phyloP scores from a whole-genome alignment of 306 rosid species.

The Luffa acutangula region DNA sequence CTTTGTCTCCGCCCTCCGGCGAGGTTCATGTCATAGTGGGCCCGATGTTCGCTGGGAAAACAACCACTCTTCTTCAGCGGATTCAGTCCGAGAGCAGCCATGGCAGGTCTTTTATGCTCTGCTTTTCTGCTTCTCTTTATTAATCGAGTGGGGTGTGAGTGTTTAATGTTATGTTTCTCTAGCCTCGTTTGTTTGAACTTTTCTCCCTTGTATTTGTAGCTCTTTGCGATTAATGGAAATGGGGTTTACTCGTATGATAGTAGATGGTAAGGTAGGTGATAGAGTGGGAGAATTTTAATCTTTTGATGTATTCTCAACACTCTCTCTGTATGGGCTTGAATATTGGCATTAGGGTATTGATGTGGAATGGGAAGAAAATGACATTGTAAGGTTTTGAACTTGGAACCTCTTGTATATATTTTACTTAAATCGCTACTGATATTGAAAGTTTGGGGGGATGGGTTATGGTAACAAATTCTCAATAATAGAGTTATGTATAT shows the following conservation, averaged over 20 bases:
- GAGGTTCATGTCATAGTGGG: constrained; percentile 85
- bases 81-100: constrained; percentile 50
- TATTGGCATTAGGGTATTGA: background rate
- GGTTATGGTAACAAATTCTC: background rate
- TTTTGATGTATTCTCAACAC: background rate
- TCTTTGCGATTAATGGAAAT: background rate
- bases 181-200: background rate
- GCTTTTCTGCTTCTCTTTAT: background rate
- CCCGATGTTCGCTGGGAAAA: constrained; percentile 92
- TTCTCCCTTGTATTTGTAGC: background rate
- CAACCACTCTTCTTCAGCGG: constrained; percentile 70
- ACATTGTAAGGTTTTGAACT: background rate
- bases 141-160: background rate
- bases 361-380: background rate
- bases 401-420: background rate
- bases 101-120: constrained; percentile 46
- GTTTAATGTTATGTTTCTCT: background rate
- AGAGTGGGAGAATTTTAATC: background rate
- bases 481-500: background rate
- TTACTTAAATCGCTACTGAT: too few species aligned
- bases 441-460: background rate
- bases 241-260: background rate
- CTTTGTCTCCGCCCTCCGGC: constrained; percentile 35
- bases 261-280: background rate
- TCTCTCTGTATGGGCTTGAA: background rate